Base-by-base conservation (phyloP, 768 basidiomycete genomes). In the Trametes sanguinea region DNA sequence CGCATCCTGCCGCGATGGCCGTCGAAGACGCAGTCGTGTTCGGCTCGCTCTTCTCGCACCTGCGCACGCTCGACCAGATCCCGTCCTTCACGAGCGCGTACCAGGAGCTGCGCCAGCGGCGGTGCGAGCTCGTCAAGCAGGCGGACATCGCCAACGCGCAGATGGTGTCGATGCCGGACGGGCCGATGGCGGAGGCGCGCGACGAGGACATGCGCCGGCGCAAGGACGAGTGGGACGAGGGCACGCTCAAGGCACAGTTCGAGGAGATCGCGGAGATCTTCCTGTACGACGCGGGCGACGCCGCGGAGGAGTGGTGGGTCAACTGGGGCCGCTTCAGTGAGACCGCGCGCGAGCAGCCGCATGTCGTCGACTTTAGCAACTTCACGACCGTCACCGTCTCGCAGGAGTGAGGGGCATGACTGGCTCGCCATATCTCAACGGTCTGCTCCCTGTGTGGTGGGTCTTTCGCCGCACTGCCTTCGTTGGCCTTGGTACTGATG, bases 301-400 rank as follows among this genome's bases (percentile, higher is more conserved):
- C 78, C 51, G 86, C 83, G 27, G 85, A 85, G 40, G 83, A 86
- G 67, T 87, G 85, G 84, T 88, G 85, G 85, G 76, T 81, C 10
- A 82, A 81, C 40, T 85, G 83, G 83, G 83, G 83, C 7, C 60
- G 76, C 16, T 73, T 83, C 60, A 74, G 74, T 47, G 75, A 82
- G 67, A 65, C 76, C 30, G 76, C 77, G 60, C 53, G 63, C 61
- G 51, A 59, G 43, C 55, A 52, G 42, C 57, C 60, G 60, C 55
- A 59, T 44, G 42, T 60, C 40, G 43, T 59, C 51, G 47, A 56
- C 46, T 51, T 66, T 43, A 43, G 35, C 40, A 50, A 63, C 44
- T 57, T 66, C 40, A 43, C 51, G 52, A 56, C 59, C 56, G 59
- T 66, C 57, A 59, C 57, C 6, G 51, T 65, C n/a, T 54, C 59